Evolutionary conservation across 2,329 filamentous ascomycete species (phyloP).

Genomic region (Penicillium janthinellum): DNA sequence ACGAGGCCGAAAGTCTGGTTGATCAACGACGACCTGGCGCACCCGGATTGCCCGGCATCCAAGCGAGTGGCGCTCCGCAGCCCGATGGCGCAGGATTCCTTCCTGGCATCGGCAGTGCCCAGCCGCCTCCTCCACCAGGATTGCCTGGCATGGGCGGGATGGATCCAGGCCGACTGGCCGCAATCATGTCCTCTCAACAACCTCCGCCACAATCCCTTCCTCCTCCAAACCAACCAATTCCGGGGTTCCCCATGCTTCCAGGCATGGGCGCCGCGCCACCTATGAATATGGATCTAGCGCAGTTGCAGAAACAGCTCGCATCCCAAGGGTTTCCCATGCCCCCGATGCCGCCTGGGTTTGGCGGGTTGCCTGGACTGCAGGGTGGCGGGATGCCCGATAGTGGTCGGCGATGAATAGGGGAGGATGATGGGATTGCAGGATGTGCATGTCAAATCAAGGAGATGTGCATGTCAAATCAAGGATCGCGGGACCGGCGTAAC

Average conservation of each 20-base stretch:
- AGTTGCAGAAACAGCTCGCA: conserved; percentile 42
- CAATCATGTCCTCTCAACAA: conserved; percentile 51
- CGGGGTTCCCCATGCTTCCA: conserved; percentile 43
- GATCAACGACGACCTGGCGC: conserved; percentile 81
- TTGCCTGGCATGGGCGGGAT: conserved; percentile 51
- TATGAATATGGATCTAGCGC: conserved; percentile 41
- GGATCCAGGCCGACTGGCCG: conserved; percentile 45
- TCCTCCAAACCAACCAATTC: conserved; percentile 36
- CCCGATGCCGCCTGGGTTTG: conserved; percentile 38
- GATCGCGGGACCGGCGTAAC: conserved; percentile 20
- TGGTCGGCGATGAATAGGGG: conserved; percentile 55
- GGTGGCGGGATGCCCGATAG: conserved; percentile 46
- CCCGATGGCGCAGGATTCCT: conserved; percentile 49
- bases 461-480: conserved; percentile 13
- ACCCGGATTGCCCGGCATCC: conserved; percentile 54
- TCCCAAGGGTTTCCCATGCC: conserved; percentile 41
- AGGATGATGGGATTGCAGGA: not conserved
- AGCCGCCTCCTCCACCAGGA: conserved; percentile 40
- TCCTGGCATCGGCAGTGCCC: conserved; percentile 52
- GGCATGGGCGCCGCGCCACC: conserved; percentile 53
- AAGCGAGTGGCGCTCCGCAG: conserved; percentile 56
- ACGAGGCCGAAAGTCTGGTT: conserved; percentile 87
- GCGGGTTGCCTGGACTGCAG: conserved; percentile 37
- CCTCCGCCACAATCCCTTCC: conserved; percentile 28
- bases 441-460: conserved; percentile 14